Evolutionary conservation across 805 yeast genomes (phyloP).

Genomic region (Cyberlindnera saturnus): DNA sequence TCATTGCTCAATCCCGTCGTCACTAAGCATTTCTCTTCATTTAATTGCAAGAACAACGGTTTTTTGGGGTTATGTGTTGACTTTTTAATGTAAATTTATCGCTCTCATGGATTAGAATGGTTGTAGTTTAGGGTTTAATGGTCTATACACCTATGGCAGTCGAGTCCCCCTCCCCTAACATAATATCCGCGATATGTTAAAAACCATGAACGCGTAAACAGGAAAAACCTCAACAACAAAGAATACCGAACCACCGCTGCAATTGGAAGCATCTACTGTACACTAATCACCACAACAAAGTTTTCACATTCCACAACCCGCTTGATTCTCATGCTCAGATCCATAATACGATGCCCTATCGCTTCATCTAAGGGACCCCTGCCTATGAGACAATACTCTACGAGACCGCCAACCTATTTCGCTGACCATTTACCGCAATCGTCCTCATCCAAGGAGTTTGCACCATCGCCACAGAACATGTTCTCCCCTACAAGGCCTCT

Average conservation of each 20-base stretch:
- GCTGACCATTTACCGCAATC: slow-evolving; percentile 9
- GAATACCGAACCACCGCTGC: no score
- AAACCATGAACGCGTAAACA: no score
- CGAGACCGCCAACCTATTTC: slow-evolving; percentile 19
- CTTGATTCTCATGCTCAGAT: not conserved
- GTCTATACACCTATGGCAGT: no score
- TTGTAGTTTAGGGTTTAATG: not conserved
- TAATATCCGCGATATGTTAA: no score
- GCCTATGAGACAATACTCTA: slow-evolving; percentile 1
- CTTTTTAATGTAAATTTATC: slow-evolving; percentile 19
- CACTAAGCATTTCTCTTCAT: slow-evolving; percentile 41
- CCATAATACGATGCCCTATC: not conserved
- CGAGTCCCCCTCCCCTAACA: no score
- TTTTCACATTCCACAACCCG: no score
- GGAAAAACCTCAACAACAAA: no score
- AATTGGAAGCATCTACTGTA: no score
- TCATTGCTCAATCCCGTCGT: slow-evolving; percentile 96
- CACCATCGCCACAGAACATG: slow-evolving; percentile 1
- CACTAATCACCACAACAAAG: no score
- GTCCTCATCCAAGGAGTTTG: not conserved
- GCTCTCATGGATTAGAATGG: slow-evolving; percentile 8
- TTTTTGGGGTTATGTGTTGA: slow-evolving; percentile 10
- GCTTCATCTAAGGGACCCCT: not conserved
- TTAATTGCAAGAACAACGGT: slow-evolving; percentile 1
- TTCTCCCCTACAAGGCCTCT: not conserved